Percentiles rank a stretch among this genome's conserved stretches.
phyloP scores from a whole-genome alignment of 2,329 filamentous ascomycete species.

The Tolypocladium ophioglossoides region DNA sequence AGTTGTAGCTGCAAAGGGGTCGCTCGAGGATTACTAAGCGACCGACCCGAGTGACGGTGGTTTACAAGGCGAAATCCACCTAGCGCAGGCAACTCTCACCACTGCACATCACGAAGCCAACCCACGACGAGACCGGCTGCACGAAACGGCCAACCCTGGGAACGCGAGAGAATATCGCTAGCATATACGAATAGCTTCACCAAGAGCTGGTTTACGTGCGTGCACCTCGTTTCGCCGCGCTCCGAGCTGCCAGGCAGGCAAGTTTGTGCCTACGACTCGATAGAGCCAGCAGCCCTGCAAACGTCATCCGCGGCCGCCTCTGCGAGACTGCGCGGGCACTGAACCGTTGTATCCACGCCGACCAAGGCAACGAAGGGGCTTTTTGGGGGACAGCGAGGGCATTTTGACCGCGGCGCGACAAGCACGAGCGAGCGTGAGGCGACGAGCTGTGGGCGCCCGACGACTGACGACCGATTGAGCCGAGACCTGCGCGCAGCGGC shows the following conservation, averaged over 20 bases:
- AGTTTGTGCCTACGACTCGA: not conserved
- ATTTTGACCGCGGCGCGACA: not conserved
- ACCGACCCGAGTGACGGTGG: not conserved
- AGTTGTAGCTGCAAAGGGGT: not conserved
- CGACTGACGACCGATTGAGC: not conserved
- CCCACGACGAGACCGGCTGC: constrained; percentile 8
- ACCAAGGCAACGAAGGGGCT: not conserved
- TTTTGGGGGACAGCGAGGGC: not conserved
- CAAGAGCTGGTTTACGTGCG: not conserved
- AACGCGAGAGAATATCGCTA: not conserved
- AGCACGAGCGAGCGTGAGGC: not conserved
- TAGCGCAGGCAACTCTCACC: constrained; percentile 24
- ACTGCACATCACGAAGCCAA: constrained; percentile 23
- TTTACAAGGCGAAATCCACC: constrained; percentile 13
- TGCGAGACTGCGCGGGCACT: not conserved
- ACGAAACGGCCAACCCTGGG: constrained; percentile 5
- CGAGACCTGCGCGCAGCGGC: not conserved
- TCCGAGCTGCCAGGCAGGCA: not conserved
- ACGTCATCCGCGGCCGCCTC: not conserved
- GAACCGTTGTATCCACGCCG: not conserved
- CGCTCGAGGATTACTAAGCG: constrained; percentile 4
- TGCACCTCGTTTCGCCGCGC: not conserved
- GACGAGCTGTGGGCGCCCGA: not conserved
- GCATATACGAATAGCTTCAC: not conserved
- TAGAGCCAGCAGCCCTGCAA: not conserved